Evolutionary conservation across 352 stramenopile species (phyloP).

Genomic region (Hyaloperonospora arabidopsidis): DNA sequence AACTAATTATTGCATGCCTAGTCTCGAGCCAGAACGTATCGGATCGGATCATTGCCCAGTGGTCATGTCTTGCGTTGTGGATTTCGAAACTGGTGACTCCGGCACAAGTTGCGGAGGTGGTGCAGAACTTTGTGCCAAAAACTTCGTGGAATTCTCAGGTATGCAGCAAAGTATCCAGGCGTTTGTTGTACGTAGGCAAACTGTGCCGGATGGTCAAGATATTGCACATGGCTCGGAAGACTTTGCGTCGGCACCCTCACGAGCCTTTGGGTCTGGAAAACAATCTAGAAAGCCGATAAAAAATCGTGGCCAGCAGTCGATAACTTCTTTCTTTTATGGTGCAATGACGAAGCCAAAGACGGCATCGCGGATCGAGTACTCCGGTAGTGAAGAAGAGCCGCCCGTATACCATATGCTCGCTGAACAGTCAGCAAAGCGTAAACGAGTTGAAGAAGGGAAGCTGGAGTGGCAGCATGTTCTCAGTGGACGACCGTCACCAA

Average conservation of each 20-base stretch:
- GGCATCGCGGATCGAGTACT: background rate
- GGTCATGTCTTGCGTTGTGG: slow-evolving; percentile 33
- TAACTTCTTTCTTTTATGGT: slow-evolving; percentile 45
- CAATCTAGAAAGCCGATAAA: slow-evolving; percentile 12
- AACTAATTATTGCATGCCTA: slow-evolving; percentile 8
- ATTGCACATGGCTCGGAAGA: background rate
- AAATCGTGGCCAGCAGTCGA: slow-evolving; percentile 33
- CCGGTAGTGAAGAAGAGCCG: background rate
- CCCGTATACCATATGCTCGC: slow-evolving; percentile 12
- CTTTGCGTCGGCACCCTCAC: background rate
- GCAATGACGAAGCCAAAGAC: slow-evolving; percentile 15
- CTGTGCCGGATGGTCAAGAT: slow-evolving; percentile 4
- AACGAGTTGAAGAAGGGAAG: slow-evolving; percentile 27
- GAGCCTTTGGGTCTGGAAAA: background rate
- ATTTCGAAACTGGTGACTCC: slow-evolving; percentile 16
- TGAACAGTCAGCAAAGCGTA: slow-evolving; percentile 28
- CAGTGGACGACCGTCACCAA: slow-evolving; percentile 46
- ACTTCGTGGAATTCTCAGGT: slow-evolving; percentile 68
- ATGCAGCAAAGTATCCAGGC: slow-evolving; percentile 62
- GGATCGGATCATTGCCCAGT: slow-evolving; percentile 83
- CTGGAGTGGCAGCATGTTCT: slow-evolving; percentile 58
- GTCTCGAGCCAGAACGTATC: slow-evolving; percentile 44
- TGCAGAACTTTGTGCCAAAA: slow-evolving; percentile 55
- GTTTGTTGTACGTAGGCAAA: slow-evolving; percentile 24
- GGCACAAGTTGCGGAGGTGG: slow-evolving; percentile 18